Conservation (phyloP, 2,329 filamentous ascomycete species). For the Fusarium xyrophilum region DNA sequence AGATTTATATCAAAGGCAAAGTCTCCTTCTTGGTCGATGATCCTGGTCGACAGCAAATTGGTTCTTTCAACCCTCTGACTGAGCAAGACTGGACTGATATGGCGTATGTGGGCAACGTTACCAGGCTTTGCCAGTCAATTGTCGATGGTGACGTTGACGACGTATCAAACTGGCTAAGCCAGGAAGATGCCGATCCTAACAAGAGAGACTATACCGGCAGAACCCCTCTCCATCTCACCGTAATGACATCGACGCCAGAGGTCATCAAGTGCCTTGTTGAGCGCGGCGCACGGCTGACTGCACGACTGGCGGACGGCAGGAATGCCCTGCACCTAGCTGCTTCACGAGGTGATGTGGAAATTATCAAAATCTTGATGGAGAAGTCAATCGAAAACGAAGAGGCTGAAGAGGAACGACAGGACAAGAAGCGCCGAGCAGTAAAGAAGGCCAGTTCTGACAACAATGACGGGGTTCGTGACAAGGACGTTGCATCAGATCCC, state of each 20-base stretch:
- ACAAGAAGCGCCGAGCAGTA: slow-evolving; percentile 53
- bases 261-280: slow-evolving; percentile 76
- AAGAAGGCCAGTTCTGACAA: slow-evolving; percentile 17
- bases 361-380: slow-evolving; percentile 74
- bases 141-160: slow-evolving; percentile 74
- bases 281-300: slow-evolving; percentile 73
- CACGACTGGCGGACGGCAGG: slow-evolving; percentile 78
- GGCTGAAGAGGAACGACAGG: slow-evolving; percentile 65
- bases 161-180: slow-evolving; percentile 72
- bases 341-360: slow-evolving; percentile 69
- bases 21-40: slow-evolving; percentile 80
- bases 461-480: background rate
- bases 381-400: slow-evolving; percentile 79
- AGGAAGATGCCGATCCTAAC: slow-evolving; percentile 74
- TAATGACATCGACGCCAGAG: slow-evolving; percentile 70
- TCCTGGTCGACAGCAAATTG: slow-evolving; percentile 76
- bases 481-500: slow-evolving; percentile 15
- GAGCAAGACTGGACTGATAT: slow-evolving; percentile 89
- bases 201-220: slow-evolving; percentile 79
- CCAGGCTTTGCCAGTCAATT: slow-evolving; percentile 79
- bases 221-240: slow-evolving; percentile 79
- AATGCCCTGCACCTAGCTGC: slow-evolving; percentile 86
- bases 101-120: slow-evolving; percentile 85
- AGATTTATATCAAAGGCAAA: slow-evolving; percentile 77
- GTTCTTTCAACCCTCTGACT: slow-evolving; percentile 79